Evolutionary conservation across 2,329 filamentous ascomycete genomes (phyloP), one percentile per base, ranked within the genome.

Genomic region (Fusarium mangiferae): DNA sequence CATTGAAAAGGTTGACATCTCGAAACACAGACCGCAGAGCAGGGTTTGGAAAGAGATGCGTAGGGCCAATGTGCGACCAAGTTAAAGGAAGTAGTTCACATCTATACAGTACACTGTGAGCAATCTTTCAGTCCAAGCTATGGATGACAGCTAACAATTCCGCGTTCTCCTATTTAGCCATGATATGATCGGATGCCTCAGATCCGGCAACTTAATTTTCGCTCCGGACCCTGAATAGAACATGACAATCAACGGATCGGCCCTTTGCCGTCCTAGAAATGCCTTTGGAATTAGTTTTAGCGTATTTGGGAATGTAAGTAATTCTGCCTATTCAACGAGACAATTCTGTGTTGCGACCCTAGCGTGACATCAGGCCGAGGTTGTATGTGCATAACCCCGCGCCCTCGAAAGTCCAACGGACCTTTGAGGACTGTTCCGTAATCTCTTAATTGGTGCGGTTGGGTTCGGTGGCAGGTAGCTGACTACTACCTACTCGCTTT

Each of bases 111-210:
- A 10, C 3, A 42, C 8, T 15, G 22, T 11, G n/a, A 17, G n/a
- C 0, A 11, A 5, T 24, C 1, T 5, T 11, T 24, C 2, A 11
- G 11, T 17, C 6, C 9, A 24, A 17, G 6, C 1, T 5, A 12
- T 44, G 6, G 1, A 24, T 44, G 12, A 24, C 1, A 17, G 14
- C n/a, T 5, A 12, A 17, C 11, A 24, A 10, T 11, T 7, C n/a
- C 6, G 1, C 41, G 14, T 7, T 24, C 41, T 12, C n/a, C 12
- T 2, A 28, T 46, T 20, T 6, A 7, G 44, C 24, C 18, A 22
- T 28, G 9, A 8, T 15, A 46, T 0, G 13, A 22, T 28, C 18
- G 24, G 44, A 46, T 46, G 8, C 14, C 0, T 5, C 6, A 28
- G 13, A 46, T 22, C 44, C 13, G 18, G 24, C 13, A 22, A 10